Base-by-base conservation (phyloP, 73 alveolate genomes). In the Paramecium primaurelia region DNA sequence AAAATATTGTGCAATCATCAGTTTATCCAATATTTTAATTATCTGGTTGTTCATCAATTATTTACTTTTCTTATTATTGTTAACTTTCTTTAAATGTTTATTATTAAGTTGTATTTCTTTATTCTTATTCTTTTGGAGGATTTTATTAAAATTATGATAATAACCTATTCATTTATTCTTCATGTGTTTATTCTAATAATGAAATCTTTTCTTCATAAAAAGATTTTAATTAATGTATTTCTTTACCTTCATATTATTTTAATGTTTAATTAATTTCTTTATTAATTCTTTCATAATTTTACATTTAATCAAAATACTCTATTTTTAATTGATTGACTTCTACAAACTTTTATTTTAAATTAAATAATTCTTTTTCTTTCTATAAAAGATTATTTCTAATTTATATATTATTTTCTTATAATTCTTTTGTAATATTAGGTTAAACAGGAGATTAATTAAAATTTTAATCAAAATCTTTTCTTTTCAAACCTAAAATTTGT, bases 131-230 rank as follows among this genome's bases (percentile, higher is more conserved):
- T 14, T 80, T 54, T 54, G 69, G 36, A 4, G 30, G n/a, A 47
- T 49, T 80, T 36, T 80, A 47, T 10, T 80, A 47, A 80, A 18
- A 45, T 80, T 64, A 64, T 28, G 84, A 32, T 2, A 80, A 25
- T 38, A 80, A 47, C n/a, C 91, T 80, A 80, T 80, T 80, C 91
- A 80, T 80, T 25, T 80, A 80, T 26, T 80, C 91, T 80, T 80
- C 47, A 6, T 80, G 77, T 1, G 71, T 80, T 45, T 80, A 26
- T 80, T 80, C 47, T 20, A 80, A 36, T 49, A 80, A 49, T 42
- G 34, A 34, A 7, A 80, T 80, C 45, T 80, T 80, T 80, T 22
- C 30, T 49, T 80, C 91, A 49, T 80, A 80, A 80, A 40, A 47
- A 22, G 22, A 28, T 18, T 30, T 47, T 49, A 80, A 45, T 80